A percentile compares a stretch with the other conserved stretches of the same genome.
Evolutionary conservation across 2,329 filamentous ascomycete species (phyloP).

Genomic region (Fusarium tricinctum): DNA sequence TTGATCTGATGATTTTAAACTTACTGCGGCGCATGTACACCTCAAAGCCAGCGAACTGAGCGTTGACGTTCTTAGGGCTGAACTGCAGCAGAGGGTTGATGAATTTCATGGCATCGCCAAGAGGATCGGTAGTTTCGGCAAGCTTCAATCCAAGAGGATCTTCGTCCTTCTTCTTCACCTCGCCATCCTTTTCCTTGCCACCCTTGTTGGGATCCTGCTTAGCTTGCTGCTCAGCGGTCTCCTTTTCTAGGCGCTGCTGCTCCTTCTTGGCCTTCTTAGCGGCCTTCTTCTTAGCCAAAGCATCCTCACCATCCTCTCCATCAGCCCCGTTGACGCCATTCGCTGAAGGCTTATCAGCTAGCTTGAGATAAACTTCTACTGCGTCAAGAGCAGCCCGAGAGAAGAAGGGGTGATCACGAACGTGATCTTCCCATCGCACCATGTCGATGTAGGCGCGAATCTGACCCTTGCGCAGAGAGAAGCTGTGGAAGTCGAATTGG

Average conservation of each 20-base stretch:
- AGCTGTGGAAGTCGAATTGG: constrained; percentile 98
- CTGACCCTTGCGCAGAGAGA: constrained; percentile 96
- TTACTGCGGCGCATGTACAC: constrained; percentile 87
- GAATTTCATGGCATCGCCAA: constrained; percentile 91
- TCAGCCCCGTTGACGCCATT: constrained; percentile 73
- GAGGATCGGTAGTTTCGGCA: constrained; percentile 82
- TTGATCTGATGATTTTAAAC: constrained; percentile 50
- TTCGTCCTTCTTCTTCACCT: constrained; percentile 87
- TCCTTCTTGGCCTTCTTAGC: constrained; percentile 92
- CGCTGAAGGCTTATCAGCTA: constrained; percentile 80
- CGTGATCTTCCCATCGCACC: constrained; percentile 93
- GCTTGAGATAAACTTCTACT: constrained; percentile 81
- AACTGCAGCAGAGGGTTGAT: constrained; percentile 84
- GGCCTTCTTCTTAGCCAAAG: constrained; percentile 84
- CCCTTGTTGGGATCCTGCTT: constrained; percentile 87
- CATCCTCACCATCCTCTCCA: constrained; percentile 66
- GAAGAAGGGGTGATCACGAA: constrained; percentile 95
- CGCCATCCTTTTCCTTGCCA: constrained; percentile 69
- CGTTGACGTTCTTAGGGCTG: constrained; percentile 83
- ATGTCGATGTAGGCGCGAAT: constrained; percentile 96
- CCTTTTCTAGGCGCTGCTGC: constrained; percentile 73
- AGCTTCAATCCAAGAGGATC: constrained; percentile 88
- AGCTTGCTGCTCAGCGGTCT: constrained; percentile 81
- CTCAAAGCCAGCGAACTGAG: constrained; percentile 89
- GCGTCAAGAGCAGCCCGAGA: constrained; percentile 85